Percentiles rank a stretch among this genome's conserved stretches.
phyloP scores from a whole-genome alignment of 257 asterid genomes.

The Perilla frutescens region DNA sequence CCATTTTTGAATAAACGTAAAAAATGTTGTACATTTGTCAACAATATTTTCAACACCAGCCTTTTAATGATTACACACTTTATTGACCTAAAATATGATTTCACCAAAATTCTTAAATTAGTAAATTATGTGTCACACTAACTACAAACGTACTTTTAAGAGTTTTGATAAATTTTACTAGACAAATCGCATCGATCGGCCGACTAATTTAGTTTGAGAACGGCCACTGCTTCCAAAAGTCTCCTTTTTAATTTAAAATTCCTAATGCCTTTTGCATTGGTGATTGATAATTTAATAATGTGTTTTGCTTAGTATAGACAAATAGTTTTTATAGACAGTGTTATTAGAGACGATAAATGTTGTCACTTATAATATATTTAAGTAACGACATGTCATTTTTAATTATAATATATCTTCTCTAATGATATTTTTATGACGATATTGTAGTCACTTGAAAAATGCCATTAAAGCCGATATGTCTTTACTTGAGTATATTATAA shows the following conservation, averaged over 20 bases:
- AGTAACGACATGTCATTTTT: no score
- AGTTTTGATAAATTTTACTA: background rate
- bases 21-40: background rate
- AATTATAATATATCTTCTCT: no score
- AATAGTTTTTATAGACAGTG: no score
- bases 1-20: no score
- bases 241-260: background rate
- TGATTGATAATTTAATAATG: no score
- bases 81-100: background rate
- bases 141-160: background rate
- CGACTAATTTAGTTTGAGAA: background rate
- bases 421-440: no score
- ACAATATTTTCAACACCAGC: conserved; percentile 5
- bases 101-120: background rate
- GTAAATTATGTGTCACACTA: background rate
- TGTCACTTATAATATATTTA: no score
- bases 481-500: no score
- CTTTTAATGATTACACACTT: conserved; percentile 9
- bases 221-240: background rate
- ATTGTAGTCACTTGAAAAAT: no score
- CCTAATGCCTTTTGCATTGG: background rate
- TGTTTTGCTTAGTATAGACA: no score
- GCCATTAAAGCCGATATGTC: no score
- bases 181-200: conserved; percentile 29
- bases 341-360: no score